Evolutionary conservation across 2,329 filamentous ascomycete genomes (phyloP), one percentile per base, ranked within the genome.

Genomic region (Colletotrichum chlorophyti): DNA sequence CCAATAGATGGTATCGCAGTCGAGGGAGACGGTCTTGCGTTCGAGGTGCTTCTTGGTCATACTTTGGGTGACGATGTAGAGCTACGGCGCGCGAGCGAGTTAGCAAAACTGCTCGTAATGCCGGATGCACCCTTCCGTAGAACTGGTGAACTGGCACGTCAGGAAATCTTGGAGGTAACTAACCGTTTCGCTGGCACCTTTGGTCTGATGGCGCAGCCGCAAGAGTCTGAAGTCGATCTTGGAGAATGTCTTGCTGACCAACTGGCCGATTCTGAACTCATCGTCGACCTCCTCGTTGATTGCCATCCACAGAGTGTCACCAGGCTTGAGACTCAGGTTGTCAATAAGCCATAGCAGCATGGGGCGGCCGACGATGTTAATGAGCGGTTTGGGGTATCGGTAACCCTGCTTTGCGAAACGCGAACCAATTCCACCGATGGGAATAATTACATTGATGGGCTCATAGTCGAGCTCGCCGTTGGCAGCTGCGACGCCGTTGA

Each of bases 1-100:
- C 69, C 67, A 71, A 63, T 70, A 70, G 54, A 71, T 69, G 34
- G 68, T 71, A n/a, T 71, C 69, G 61, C 69, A 70, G 54, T 70
- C 69, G 37, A 70, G 66, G 9, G 68, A 70, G 15, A 70, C 64
- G 5, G 67, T 70, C 52, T 62, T 64, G 42, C 67, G 62, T 24
- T 58, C 46, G 42, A 70, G 64, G 37, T 70, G 61, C 43, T 68
- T 62, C 43, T 60, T 63, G n/a, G 62, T 63, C 67, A 70, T 70
- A 54, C 67, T 69, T 49, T 69, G 68, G 21, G 62, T 65, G 29
- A 69, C 65, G 37, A 69, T 64, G 60, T 67, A 69, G 11, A 70
- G 65, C 66, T 68, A 41, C 17, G n/a, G 17, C 19, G 15, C 17
- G 29, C 17, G 34, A 7, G 8, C 2, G 7, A 11, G 41, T 57